These are phyloP conservation scores for Mrakia blollopis DNA, from an alignment of 768 basidiomycete species.

Conservation along the genomic window DNA sequence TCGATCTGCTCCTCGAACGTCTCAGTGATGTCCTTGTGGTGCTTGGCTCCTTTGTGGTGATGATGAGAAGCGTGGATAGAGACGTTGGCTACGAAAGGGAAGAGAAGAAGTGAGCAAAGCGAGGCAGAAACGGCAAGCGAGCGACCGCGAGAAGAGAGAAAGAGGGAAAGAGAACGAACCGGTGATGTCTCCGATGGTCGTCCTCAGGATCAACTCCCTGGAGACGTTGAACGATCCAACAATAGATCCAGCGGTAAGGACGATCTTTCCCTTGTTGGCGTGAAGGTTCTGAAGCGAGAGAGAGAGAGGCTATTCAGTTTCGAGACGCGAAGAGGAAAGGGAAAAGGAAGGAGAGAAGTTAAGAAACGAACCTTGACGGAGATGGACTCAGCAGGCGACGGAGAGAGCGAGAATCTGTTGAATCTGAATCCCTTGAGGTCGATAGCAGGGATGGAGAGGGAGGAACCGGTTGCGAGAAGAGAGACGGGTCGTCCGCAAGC, in stretches of 20 bases:
- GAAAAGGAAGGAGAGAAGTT: background rate
- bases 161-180: background rate
- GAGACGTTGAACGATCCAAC: constrained; percentile 31
- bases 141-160: background rate
- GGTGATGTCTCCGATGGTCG: constrained; percentile 21
- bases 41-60: constrained; percentile 14
- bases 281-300: constrained; percentile 18
- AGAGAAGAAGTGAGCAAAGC: background rate
- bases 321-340: background rate
- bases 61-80: constrained; percentile 17
- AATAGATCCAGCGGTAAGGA: constrained; percentile 23
- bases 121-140: background rate
- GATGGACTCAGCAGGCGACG: background rate
- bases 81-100: constrained; percentile 14
- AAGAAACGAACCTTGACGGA: constrained; percentile 18
- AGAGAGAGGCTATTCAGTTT: background rate
- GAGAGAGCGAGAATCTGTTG: constrained; percentile 18
- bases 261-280: constrained; percentile 15
- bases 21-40: background rate
- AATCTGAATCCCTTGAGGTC: constrained; percentile 20
- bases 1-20: background rate
- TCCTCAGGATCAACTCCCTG: constrained; percentile 19
- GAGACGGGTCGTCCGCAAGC: constrained; percentile 13
- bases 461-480: constrained; percentile 14
- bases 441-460: constrained; percentile 6